These are phyloP conservation scores for Hippophae rhamnoides DNA, from an alignment of 306 rosid species.

Conservation along the genomic window DNA sequence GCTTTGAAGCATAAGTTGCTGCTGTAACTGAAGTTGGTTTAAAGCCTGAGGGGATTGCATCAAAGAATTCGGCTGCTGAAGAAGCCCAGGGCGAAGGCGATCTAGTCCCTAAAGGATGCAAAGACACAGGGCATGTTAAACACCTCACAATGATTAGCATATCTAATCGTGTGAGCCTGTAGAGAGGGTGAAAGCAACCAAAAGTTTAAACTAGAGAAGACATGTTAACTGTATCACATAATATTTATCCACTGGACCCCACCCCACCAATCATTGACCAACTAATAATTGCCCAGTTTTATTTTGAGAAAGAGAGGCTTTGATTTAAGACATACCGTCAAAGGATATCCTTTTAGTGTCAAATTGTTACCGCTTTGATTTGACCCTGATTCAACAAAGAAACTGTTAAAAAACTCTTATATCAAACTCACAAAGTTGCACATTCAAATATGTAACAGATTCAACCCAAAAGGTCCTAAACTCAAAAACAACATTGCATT, in stretches of 20 bases:
- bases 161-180: too few species aligned
- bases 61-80: conserved; percentile 37
- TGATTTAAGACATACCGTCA: conserved; percentile 37
- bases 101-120: conserved; percentile 45
- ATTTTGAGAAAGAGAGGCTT: not conserved
- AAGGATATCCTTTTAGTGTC: conserved; percentile 69
- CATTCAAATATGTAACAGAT: not conserved
- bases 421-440: not conserved
- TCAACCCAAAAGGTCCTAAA: not conserved
- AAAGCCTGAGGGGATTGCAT: conserved; percentile 42
- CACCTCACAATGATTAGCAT: too few species aligned
- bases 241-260: not conserved
- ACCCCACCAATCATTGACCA: not conserved
- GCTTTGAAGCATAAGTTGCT: conserved; percentile 48
- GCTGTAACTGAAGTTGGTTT: conserved; percentile 40
- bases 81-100: conserved; percentile 37
- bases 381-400: conserved; percentile 33
- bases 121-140: not conserved
- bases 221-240: too few species aligned
- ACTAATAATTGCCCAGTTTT: not conserved
- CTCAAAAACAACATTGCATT: not conserved
- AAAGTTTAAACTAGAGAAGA: too few species aligned
- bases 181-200: too few species aligned
- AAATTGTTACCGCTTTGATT: conserved; percentile 49
- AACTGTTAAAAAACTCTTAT: conserved; percentile 15